Conservation (phyloP, 1,139 yeast genomes). For the Protomyces pachydermus region DNA sequence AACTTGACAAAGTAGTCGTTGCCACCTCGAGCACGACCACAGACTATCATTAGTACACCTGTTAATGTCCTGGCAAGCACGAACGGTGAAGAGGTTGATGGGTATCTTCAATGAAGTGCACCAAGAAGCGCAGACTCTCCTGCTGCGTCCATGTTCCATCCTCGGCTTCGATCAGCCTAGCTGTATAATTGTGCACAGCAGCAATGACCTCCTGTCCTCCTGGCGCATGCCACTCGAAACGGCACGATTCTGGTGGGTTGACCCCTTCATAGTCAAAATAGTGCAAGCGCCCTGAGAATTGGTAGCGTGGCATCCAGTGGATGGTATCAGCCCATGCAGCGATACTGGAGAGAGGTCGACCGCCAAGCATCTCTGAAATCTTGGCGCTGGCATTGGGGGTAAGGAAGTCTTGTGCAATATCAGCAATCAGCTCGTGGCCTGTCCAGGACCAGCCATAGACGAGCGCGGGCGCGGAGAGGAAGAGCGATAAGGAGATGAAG, state of each 20-base stretch:
- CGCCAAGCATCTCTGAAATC: constrained; percentile 35
- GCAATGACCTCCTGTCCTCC: constrained; percentile 23
- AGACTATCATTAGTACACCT: background rate
- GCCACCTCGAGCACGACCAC: constrained; percentile 22
- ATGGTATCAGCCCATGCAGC: constrained; percentile 26
- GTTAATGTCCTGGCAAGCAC: background rate
- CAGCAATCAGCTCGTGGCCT: constrained; percentile 20
- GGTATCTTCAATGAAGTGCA: constrained; percentile 14
- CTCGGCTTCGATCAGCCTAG: constrained; percentile 5
- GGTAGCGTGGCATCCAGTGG: constrained; percentile 12
- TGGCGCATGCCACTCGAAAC: constrained; percentile 17
- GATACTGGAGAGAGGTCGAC: constrained; percentile 32
- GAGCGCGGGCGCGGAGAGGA: background rate
- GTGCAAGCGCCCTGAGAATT: constrained; percentile 6
- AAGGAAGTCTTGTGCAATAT: constrained; percentile 9
- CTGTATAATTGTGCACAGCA: constrained; percentile 18
- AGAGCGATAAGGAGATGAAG: background rate
- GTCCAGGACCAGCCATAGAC: constrained; percentile 8
- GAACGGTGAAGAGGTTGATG: constrained; percentile 22
- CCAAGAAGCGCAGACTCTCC: constrained; percentile 21
- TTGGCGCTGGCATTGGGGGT: constrained; percentile 5
- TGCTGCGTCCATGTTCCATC: constrained; percentile 14
- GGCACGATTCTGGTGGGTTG: constrained; percentile 10
- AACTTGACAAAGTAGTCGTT: constrained; percentile 18
- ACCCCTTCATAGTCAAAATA: constrained; percentile 10